Evolutionary conservation across 225 moss, liverwort and hornwort species (phyloP), one percentile per base, ranked within the genome.

Genomic region (Takakia lepidozioides): DNA sequence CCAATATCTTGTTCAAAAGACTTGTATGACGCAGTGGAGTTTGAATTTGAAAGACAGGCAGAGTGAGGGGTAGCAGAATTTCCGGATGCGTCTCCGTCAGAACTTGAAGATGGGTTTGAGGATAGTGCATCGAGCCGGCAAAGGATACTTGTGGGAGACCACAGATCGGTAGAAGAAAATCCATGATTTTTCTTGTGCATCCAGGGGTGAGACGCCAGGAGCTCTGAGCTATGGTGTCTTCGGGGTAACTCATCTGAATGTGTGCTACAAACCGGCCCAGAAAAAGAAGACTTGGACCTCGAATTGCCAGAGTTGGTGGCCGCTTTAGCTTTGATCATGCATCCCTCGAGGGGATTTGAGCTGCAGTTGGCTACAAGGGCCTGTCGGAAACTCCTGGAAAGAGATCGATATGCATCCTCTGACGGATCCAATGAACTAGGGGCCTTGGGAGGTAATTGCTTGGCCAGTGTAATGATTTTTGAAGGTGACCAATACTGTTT

Each of bases 51-150:
- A 9, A 1, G 51, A 4, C 48, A 66, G 69, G 56, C 72, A 56
- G 1, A 43, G 29, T 28, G 56, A 15, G 51, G 77, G 30, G 42
- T 73, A 34, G 8, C 78, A 62, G 41, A 57, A 49, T 47, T 82
- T 9, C 13, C 67, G 43, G 48, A 80, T 50, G 41, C 77, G 64
- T 75, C 66, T 0, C 70, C 0, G 25, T 75, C 75, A 0, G 62
- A 58, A 54, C 75, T 75, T 6, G 76, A 74, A 47, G 83, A 90
- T 5, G 73, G 49, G 44, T 72, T 82, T 19, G 85, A 89, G 25
- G 68, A 63, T 23, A 82, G 77, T 32, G 73, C 61, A 3, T 81
- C n/a, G n/a, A n/a, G n/a, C n/a, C n/a, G n/a, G n/a, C n/a, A n/a
- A n/a, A n/a, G n/a, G n/a, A n/a, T n/a, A n/a, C n/a, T n/a, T n/a